Conservation (phyloP, 345 rosid genomes). For the Sonneratia alba region DNA sequence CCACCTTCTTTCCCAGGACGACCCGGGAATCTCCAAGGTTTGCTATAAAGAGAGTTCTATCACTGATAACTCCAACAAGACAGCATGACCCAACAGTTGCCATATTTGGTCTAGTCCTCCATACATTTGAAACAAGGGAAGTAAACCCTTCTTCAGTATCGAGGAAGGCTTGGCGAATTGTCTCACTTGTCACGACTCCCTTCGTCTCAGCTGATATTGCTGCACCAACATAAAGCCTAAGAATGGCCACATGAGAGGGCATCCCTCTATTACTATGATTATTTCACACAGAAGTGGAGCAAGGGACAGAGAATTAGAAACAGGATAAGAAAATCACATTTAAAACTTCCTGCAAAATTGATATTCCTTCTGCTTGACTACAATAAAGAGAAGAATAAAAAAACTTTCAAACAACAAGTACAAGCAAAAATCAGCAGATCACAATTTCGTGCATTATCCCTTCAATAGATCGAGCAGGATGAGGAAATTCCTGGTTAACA, state of each 20-base stretch:
- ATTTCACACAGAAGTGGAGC: not conserved
- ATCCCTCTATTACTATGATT: conserved; percentile 6
- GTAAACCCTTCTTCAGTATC: conserved; percentile 82
- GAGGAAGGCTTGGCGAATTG: conserved; percentile 58
- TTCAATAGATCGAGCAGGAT: not conserved
- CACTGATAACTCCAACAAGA: conserved; percentile 72
- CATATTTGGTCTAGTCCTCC: conserved; percentile 49
- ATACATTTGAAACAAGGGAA: conserved; percentile 52
- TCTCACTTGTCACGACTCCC: conserved; percentile 63
- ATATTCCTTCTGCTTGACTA: not conserved
- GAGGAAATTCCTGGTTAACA: not conserved
- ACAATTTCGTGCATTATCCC: not conserved
- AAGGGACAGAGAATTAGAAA: not conserved
- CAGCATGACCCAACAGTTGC: conserved; percentile 85
- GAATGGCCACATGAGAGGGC: conserved; percentile 20
- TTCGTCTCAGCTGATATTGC: conserved; percentile 56
- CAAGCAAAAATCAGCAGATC: not conserved
- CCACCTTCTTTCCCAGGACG: conserved; percentile 74
- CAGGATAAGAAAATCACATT: not conserved
- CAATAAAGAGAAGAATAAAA: not conserved
- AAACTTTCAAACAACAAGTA: not conserved
- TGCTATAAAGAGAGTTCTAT: conserved; percentile 73
- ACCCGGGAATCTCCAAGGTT: conserved; percentile 82
- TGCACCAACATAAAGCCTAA: conserved; percentile 81
- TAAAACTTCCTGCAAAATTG: not conserved